A percentile compares a stretch with the other conserved stretches of the same genome.
phyloP scores from a whole-genome alignment of 1,284 basidiomycete species.

The Microbotryomycetes sp. region DNA sequence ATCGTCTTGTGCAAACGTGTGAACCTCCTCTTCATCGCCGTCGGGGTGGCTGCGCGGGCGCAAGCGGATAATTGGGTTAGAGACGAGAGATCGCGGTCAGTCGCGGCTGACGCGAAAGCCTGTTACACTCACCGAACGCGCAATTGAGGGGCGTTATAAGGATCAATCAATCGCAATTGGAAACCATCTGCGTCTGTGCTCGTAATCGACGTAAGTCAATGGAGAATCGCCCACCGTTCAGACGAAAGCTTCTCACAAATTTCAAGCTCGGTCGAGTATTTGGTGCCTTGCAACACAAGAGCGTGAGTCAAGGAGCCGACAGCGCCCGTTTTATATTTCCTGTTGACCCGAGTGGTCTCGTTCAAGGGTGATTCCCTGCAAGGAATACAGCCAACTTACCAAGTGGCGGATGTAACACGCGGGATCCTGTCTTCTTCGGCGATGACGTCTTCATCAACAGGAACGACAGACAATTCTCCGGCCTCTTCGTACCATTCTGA shows the following conservation, averaged over 20 bases:
- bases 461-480: conserved; percentile 71
- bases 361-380: not conserved
- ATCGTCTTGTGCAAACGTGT: conserved; percentile 43
- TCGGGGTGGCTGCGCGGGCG: conserved; percentile 17
- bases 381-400: conserved; percentile 28
- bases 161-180: conserved; percentile 69
- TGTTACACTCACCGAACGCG: conserved; percentile 69
- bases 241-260: conserved; percentile 38
- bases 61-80: no score
- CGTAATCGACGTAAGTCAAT: not conserved
- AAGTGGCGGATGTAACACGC: conserved; percentile 43
- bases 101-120: conserved; percentile 1
- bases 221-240: no score
- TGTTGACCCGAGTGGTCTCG: conserved; percentile 38
- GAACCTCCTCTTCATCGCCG: conserved; percentile 60
- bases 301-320: conserved; percentile 83
- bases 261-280: conserved; percentile 89
- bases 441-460: conserved; percentile 71
- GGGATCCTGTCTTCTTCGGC: conserved; percentile 58
- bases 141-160: conserved; percentile 63
- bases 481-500: conserved; percentile 76
- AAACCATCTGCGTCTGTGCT: conserved; percentile 71
- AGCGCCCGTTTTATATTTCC: conserved; percentile 89
- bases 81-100: conserved; percentile 1
- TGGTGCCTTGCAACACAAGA: conserved; percentile 76